These are phyloP conservation scores for Aspergillus clavatus DNA, from an alignment of 2,329 filamentous ascomycete species.

Conservation along the genomic window DNA sequence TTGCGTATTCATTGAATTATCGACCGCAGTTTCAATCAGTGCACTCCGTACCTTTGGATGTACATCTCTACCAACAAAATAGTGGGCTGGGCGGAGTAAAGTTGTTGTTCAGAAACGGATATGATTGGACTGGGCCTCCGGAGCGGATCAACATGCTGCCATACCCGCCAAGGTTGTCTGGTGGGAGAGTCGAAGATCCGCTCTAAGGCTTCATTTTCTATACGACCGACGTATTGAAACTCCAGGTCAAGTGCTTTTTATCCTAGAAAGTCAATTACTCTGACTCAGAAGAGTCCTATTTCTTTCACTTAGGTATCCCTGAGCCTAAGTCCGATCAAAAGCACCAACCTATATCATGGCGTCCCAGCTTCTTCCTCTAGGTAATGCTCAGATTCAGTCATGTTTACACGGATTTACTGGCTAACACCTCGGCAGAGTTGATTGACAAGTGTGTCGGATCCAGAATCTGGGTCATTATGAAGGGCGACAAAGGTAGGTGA, in stretches of 20 bases:
- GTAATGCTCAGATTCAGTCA: constrained; percentile 39
- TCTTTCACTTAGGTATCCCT: no score
- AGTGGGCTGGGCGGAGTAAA: no score
- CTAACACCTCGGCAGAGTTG: constrained; percentile 60
- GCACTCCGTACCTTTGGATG: no score
- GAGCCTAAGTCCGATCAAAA: neutral
- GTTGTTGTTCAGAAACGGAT: no score
- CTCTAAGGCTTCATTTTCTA: constrained; percentile 18
- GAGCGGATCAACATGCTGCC: constrained; percentile 19
- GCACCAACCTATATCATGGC: constrained; percentile 50
- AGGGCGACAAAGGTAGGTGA: constrained; percentile 83
- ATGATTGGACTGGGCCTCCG: constrained; percentile 13
- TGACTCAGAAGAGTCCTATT: neutral
- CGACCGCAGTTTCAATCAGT: no score
- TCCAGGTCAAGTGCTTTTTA: constrained; percentile 5
- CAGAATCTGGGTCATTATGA: constrained; percentile 98
- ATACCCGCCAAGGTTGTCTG: constrained; percentile 16
- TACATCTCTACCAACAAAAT: no score
- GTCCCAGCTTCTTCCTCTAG: constrained; percentile 68
- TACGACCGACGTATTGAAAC: constrained; percentile 5
- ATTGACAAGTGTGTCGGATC: constrained; percentile 99
- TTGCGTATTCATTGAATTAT: no score
- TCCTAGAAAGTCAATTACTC: neutral
- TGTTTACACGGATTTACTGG: constrained; percentile 7
- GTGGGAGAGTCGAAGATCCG: constrained; percentile 17